Evolutionary conservation across 805 yeast species (phyloP).

Genomic region (Candida boidinii): DNA sequence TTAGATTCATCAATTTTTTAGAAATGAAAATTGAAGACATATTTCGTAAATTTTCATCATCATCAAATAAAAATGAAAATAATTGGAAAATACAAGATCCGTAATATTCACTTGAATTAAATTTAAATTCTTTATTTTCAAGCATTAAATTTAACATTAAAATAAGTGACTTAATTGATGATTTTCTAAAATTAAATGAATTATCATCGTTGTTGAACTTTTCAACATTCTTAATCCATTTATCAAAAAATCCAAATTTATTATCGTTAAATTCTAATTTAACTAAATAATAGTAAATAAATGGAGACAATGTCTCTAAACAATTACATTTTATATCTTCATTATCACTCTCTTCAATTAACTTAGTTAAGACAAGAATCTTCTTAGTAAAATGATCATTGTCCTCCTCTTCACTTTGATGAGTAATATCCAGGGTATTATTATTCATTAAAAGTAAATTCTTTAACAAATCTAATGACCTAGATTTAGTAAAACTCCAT

Average conservation of each 20-base stretch:
- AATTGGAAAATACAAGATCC: constrained; percentile 15
- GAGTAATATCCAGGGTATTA: background rate
- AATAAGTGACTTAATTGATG: constrained; percentile 35
- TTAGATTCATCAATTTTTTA: constrained; percentile 20
- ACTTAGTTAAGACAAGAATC: constrained; percentile 21
- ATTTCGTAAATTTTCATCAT: constrained; percentile 52
- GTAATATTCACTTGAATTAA: constrained; percentile 1
- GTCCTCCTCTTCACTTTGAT: constrained; percentile 5
- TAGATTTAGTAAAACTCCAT: constrained; percentile 39
- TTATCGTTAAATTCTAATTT: background rate
- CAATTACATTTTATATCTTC: constrained; percentile 41
- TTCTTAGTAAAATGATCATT: constrained; percentile 10
- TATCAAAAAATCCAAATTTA: constrained; percentile 8
- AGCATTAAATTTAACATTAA: constrained; percentile 14
- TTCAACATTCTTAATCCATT: constrained; percentile 22
- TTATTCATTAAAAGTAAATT: constrained; percentile 8
- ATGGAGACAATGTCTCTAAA: constrained; percentile 43
- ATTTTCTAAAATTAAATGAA: constrained; percentile 35
- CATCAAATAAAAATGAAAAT: constrained; percentile 46
- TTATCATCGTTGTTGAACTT: constrained; percentile 30
- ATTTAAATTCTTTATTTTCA: constrained; percentile 3
- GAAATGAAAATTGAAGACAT: constrained; percentile 35
- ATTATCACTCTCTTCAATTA: constrained; percentile 24
- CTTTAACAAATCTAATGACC: constrained; percentile 28
- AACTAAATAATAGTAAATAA: constrained; percentile 14